Conservation (phyloP, 1,284 basidiomycete species). For the Erythrobasidium hasegawianum region DNA sequence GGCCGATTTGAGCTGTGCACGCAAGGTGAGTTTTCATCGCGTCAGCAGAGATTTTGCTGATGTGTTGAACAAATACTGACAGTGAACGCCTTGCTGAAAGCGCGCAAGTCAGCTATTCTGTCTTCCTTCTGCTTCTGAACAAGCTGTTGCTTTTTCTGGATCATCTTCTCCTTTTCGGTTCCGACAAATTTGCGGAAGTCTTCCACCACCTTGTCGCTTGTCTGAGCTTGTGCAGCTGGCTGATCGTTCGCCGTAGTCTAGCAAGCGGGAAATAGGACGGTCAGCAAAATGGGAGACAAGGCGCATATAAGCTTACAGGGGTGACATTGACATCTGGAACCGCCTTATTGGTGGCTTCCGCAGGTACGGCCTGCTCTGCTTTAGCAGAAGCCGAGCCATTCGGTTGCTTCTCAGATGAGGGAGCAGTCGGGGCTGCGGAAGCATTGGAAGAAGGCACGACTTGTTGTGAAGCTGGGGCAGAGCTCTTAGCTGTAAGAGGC, state of each 20-base stretch:
- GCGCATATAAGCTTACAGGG: constrained; percentile 54
- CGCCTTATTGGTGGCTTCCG: constrained; percentile 5
- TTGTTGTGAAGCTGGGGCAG: constrained; percentile 1
- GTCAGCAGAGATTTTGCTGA: too few species aligned
- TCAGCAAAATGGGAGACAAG: too few species aligned
- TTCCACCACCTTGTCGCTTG: constrained; percentile 44
- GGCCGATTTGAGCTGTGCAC: constrained; percentile 74
- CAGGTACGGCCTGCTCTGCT: too few species aligned
- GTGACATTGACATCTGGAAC: constrained; percentile 47
- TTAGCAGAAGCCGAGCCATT: constrained; percentile 27
- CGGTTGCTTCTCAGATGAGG: too few species aligned
- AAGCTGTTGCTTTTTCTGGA: constrained; percentile 83
- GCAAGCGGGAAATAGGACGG: background rate
- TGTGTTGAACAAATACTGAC: constrained; percentile 50
- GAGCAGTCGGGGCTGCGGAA: background rate
- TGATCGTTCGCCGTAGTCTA: constrained; percentile 21
- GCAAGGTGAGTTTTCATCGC: background rate
- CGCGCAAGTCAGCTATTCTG: constrained; percentile 81
- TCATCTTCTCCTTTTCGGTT: constrained; percentile 77
- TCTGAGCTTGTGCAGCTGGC: constrained; percentile 7
- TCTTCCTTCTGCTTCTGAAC: constrained; percentile 91
- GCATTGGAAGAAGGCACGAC: constrained; percentile 18
- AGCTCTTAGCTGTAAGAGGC: constrained; percentile 3
- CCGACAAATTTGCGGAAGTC: constrained; percentile 82
- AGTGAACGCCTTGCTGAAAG: constrained; percentile 91